A percentile compares a stretch with the other conserved stretches of the same genome.
These are phyloP conservation scores for Boletus patriciae DNA, from an alignment of 768 basidiomycete genomes.

Conservation along the genomic window DNA sequence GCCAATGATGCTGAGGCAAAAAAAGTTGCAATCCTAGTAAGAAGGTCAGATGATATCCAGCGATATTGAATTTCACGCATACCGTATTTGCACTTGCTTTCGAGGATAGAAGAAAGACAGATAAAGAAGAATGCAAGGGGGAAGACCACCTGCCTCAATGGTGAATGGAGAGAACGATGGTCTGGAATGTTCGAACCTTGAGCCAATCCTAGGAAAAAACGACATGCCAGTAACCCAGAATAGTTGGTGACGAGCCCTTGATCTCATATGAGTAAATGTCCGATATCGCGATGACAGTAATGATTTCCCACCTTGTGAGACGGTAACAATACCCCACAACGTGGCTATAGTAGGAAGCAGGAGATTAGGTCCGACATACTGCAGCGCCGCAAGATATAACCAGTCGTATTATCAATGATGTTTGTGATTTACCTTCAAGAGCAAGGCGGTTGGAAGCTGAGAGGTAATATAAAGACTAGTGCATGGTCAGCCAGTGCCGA, in stretches of 20 bases:
- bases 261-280: neutral
- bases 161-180: neutral
- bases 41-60: conserved; percentile 1
- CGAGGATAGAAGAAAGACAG: conserved; percentile 50
- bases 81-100: conserved; percentile 25
- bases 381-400: neutral
- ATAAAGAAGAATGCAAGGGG: conserved; percentile 57
- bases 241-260: conserved; percentile 49
- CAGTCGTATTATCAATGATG: neutral
- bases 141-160: conserved; percentile 46
- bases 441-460: conserved; percentile 60
- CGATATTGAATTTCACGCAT: neutral
- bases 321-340: neutral
- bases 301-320: neutral
- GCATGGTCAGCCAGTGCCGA: neutral
- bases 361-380: neutral
- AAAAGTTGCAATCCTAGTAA: conserved; percentile 37
- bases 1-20: conserved; percentile 49
- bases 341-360: neutral
- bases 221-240: conserved; percentile 52
- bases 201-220: conserved; percentile 52
- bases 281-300: neutral
- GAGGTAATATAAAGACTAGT: conserved; percentile 41
- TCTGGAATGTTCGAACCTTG: conserved; percentile 46
- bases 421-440: conserved; percentile 44